These are phyloP conservation scores for Coniosporium tulheliwenetii DNA, from an alignment of 2,329 filamentous ascomycete genomes.

Conservation along the genomic window DNA sequence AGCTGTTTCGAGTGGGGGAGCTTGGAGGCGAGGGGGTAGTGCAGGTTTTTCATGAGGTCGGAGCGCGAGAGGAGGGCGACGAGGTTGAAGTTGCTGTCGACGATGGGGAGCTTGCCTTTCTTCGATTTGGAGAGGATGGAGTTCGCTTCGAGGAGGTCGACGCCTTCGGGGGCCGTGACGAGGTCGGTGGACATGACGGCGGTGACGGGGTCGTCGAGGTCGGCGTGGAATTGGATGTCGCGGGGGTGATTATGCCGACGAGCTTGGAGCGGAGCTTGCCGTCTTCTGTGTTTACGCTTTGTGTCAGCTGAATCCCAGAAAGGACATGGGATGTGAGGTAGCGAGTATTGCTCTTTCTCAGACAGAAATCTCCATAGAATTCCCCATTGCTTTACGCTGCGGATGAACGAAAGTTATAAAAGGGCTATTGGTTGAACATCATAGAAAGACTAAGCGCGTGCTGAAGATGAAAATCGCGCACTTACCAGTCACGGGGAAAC, in stretches of 20 bases:
- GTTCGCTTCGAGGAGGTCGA: slow-evolving; percentile 79
- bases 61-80: slow-evolving; percentile 84
- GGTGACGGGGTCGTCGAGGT: slow-evolving; percentile 56
- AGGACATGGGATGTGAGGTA: slow-evolving; percentile 1
- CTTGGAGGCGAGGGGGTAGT: slow-evolving; percentile 94
- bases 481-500: slow-evolving; percentile 97
- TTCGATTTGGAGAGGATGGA: slow-evolving; percentile 85
- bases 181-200: slow-evolving; percentile 93
- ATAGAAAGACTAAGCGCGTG: slow-evolving; percentile 28
- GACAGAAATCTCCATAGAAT: slow-evolving; percentile 29
- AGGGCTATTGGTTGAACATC: slow-evolving; percentile 57
- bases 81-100: slow-evolving; percentile 30
- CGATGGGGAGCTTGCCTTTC: slow-evolving; percentile 57
- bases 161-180: slow-evolving; percentile 70
- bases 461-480: slow-evolving; percentile 12
- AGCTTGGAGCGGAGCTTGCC: slow-evolving; percentile 92
- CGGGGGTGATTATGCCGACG: slow-evolving; percentile 91
- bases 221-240: slow-evolving; percentile 90
- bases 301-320: slow-evolving; percentile 1
- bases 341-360: slow-evolving; percentile 19
- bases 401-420: slow-evolving; percentile 99
- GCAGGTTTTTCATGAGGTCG: slow-evolving; percentile 95
- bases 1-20: slow-evolving; percentile 94
- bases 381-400: slow-evolving; percentile 86
- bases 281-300: slow-evolving; percentile 44